Conservation (phyloP, 1,139 yeast genomes). For the Lodderomyces orthopsilosis region DNA sequence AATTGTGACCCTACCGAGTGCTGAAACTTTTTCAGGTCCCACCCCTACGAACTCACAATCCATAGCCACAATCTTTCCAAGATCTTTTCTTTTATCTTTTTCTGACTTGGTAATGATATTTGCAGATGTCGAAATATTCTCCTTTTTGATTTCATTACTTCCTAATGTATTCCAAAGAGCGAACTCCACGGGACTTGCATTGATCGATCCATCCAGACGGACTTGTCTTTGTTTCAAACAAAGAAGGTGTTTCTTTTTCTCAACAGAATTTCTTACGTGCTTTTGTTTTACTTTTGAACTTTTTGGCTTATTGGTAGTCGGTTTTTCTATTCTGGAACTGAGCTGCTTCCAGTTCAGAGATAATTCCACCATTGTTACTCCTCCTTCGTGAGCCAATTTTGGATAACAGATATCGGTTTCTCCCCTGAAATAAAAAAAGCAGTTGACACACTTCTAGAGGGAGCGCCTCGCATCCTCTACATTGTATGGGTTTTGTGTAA, state of each 20-base stretch:
- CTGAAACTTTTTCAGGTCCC: conserved; percentile 65
- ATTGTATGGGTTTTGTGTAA: too few relatives aligned
- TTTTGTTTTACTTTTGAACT: conserved; percentile 4
- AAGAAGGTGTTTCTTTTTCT: conserved; percentile 3
- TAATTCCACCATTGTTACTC: conserved; percentile 18
- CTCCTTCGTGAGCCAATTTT: too few relatives aligned
- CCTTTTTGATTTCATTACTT: conserved; percentile 19
- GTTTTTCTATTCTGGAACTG: conserved; percentile 22
- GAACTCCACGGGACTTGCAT: conserved; percentile 21
- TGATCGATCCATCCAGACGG: conserved; percentile 1
- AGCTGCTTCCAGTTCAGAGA: conserved; percentile 40
- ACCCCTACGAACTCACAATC: conserved; percentile 96
- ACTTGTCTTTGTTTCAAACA: not conserved
- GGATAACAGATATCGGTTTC: too few relatives aligned
- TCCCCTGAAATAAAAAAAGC: too few relatives aligned
- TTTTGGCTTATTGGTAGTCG: conserved; percentile 3
- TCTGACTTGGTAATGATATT: conserved; percentile 7
- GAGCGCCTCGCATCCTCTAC: too few relatives aligned
- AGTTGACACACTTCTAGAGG: too few relatives aligned
- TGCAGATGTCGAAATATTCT: conserved; percentile 15
- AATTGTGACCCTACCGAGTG: conserved; percentile 80
- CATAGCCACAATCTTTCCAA: conserved; percentile 75
- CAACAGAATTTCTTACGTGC: conserved; percentile 1
- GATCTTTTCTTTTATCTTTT: conserved; percentile 30
- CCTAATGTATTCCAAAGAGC: conserved; percentile 29